Percentiles rank a stretch among this genome's conserved stretches.
Conservation (phyloP, 2,329 filamentous ascomycete species). For the Talaromyces verruculosus region DNA sequence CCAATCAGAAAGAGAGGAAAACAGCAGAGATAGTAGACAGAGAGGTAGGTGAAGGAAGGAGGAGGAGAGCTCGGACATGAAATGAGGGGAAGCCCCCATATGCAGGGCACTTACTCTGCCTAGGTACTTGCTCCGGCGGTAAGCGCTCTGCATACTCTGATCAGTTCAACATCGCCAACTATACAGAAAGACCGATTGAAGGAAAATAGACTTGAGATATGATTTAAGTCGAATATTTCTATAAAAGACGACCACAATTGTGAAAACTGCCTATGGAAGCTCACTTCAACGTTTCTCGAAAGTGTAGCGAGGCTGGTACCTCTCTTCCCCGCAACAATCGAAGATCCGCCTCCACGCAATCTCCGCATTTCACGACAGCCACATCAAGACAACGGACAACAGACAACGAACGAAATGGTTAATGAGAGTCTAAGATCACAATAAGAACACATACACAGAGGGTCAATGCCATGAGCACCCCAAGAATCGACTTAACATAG, state of each 20-base stretch:
- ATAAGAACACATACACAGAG: neutral
- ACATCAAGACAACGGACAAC: neutral
- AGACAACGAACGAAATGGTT: neutral
- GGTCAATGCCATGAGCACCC: neutral
- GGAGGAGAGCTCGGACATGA: neutral
- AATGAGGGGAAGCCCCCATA: neutral
- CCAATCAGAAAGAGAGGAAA: neutral
- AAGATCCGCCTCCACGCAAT: neutral
- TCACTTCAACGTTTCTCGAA: neutral
- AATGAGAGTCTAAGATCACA: neutral
- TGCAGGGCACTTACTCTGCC: neutral
- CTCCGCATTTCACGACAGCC: conserved; percentile 2
- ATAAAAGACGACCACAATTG: neutral
- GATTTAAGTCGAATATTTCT: no score
- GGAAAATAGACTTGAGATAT: neutral
- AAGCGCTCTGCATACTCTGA: neutral
- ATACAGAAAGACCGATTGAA: neutral
- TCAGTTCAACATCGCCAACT: neutral
- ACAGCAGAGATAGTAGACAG: neutral
- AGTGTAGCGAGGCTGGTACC: neutral
- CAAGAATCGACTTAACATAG: neutral
- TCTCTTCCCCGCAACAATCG: conserved; percentile 3
- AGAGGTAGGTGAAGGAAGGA: neutral
- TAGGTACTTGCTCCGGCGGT: neutral
- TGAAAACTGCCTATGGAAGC: neutral